Evolutionary conservation across 495 filamentous ascomycete genomes (phyloP), one percentile per base, ranked within the genome.

Genomic region (Podospora fimiseda): DNA sequence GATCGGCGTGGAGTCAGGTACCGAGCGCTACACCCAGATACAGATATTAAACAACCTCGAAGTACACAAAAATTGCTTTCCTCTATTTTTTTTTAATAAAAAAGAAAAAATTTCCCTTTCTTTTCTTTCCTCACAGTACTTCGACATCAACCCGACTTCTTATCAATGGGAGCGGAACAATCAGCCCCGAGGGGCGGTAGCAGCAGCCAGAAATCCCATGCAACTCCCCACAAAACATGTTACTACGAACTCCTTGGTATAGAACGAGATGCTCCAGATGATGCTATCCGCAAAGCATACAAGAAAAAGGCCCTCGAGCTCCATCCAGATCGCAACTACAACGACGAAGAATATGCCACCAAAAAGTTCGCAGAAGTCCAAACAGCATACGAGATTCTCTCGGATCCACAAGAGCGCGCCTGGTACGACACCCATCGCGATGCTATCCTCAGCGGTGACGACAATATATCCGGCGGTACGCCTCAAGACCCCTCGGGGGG

Each of bases 401-500:
- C 90, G 14, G 94, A 99, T 66, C 83, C 89, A 7, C 91, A 97
- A 65, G 93, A 99, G 66, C 83, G 94, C 43, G 85, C 91, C 8
- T 97, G 93, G 93, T 99, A 99, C 68, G 92, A 99, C 62, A 87
- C 89, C 19, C 93, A 99, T 61, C 85, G 89, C 47, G 85, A 90
- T 56, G 84, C 83, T 13, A 90, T 97, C 44, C 72, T 96, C 46
- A 77, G 81, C 2, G 83, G 80, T 13, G 76, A 80, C 47, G 75
- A 82, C 42, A 75, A 67, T 39, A 67, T 65, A 14, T 67, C 70
- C 27, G 70, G 59, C 13, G 69, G 65, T 15, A 68, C 56, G 8
- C 65, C 70, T 38, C 69, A 76, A 39, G 87, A 80, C 58, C 82
- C 82, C 22, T 72, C 84, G 49, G 80, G 87, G 60, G 71, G 80